A percentile compares a stretch with the other conserved stretches of the same genome.
phyloP scores from a whole-genome alignment of 495 filamentous ascomycete genomes.

The Aspergillus baeticus region DNA sequence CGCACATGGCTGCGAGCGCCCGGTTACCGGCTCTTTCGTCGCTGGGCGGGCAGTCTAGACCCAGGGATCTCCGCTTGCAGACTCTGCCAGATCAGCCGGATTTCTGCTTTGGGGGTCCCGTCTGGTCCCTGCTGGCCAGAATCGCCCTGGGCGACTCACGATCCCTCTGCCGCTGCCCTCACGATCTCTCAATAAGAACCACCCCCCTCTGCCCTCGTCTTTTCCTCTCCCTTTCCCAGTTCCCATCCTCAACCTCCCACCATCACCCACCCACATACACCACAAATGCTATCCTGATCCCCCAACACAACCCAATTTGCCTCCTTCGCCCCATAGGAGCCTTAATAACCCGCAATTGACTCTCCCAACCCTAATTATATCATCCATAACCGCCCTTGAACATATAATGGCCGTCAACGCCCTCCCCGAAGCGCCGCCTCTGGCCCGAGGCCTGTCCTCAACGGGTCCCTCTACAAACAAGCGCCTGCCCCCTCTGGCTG shows the following conservation, averaged over 20 bases:
- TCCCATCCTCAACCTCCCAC: neutral
- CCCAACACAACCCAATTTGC: neutral
- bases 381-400: neutral
- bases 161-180: neutral
- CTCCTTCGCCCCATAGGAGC: conserved; percentile 3
- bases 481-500: conserved; percentile 44
- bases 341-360: neutral
- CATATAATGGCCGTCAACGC: conserved; percentile 12
- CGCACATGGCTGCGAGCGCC: neutral
- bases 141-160: neutral
- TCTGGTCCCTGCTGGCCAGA: neutral
- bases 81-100: conserved; percentile 25
- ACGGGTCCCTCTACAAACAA: conserved; percentile 33
- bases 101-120: conserved; percentile 25
- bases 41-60: conserved; percentile 19
- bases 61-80: conserved; percentile 24
- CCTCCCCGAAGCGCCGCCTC: conserved; percentile 12
- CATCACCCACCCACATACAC: neutral
- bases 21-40: neutral
- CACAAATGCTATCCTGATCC: neutral
- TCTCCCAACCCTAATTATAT: neutral
- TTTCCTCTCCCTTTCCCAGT: neutral
- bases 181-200: conserved; percentile 2
- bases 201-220: neutral
- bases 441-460: conserved; percentile 18